Percentiles rank a stretch among this genome's conserved stretches.
These are phyloP conservation scores for Neurospora sp. DNA, from an alignment of 495 filamentous ascomycete species.

Conservation along the genomic window DNA sequence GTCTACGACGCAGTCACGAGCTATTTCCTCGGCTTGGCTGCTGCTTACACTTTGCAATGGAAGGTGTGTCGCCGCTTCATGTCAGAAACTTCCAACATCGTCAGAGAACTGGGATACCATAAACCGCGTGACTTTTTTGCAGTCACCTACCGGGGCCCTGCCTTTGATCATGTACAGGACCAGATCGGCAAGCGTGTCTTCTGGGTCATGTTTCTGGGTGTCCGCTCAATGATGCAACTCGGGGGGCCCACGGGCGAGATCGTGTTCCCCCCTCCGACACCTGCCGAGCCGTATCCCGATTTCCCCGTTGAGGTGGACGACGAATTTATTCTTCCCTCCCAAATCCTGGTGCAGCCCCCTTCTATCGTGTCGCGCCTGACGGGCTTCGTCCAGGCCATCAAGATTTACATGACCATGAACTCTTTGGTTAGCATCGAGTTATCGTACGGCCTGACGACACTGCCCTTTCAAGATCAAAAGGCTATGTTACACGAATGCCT, in stretches of 20 bases:
- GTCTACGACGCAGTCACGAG: slow-evolving; percentile 80
- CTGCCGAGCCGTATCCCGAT: slow-evolving; percentile 68
- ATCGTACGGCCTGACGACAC: slow-evolving; percentile 57
- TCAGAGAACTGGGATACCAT: slow-evolving; percentile 56
- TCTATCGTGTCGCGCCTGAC: slow-evolving; percentile 51
- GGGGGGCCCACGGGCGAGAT: slow-evolving; percentile 55
- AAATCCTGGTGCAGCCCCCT: slow-evolving; percentile 53
- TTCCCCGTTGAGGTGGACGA: slow-evolving; percentile 73
- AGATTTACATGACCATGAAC: slow-evolving; percentile 62
- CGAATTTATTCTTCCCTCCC: slow-evolving; percentile 54
- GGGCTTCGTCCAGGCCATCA: slow-evolving; percentile 69
- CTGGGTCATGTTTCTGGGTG: slow-evolving; percentile 62
- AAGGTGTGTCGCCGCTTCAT: slow-evolving; percentile 59
- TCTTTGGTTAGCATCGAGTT: slow-evolving; percentile 58
- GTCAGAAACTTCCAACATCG: slow-evolving; percentile 61
- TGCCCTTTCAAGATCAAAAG: slow-evolving; percentile 65
- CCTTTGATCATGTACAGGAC: slow-evolving; percentile 59
- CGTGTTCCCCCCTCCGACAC: slow-evolving; percentile 59
- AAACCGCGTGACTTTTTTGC: slow-evolving; percentile 32
- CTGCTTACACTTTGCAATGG: slow-evolving; percentile 58
- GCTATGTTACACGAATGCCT: slow-evolving; percentile 51
- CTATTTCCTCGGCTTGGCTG: slow-evolving; percentile 68
- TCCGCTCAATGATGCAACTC: slow-evolving; percentile 58
- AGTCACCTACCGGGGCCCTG: slow-evolving; percentile 23
- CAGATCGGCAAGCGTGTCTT: slow-evolving; percentile 73